Conservation (phyloP, 1,139 yeast species). For the Pichia sp. region DNA sequence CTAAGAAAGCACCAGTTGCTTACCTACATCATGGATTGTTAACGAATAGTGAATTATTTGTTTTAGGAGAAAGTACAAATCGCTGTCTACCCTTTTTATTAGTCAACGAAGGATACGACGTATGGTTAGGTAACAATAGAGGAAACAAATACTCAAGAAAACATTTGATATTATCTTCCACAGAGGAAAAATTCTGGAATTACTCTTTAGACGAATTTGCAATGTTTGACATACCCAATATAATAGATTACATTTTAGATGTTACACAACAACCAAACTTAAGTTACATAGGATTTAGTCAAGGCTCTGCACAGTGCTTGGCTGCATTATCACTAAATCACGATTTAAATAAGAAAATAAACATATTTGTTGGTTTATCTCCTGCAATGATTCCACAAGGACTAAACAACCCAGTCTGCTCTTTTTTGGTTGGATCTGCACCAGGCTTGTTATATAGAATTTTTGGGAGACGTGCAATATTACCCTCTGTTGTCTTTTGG, state of each 20-base stretch:
- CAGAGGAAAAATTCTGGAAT: slow-evolving; percentile 67
- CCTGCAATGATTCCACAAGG: slow-evolving; percentile 97
- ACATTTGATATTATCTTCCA: slow-evolving; percentile 34
- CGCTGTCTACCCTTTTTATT: slow-evolving; percentile 73
- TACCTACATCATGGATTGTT: slow-evolving; percentile 89
- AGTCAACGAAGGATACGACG: slow-evolving; percentile 82
- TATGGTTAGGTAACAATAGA: slow-evolving; percentile 90
- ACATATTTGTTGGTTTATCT: slow-evolving; percentile 59
- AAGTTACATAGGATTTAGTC: slow-evolving; percentile 82
- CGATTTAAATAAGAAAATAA: slow-evolving; percentile 64
- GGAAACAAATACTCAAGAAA: slow-evolving; percentile 78
- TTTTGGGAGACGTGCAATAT: slow-evolving; percentile 70
- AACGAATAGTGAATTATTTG: slow-evolving; percentile 85
- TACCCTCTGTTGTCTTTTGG: slow-evolving; percentile 85
- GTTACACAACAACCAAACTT: slow-evolving; percentile 43
- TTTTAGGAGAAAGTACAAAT: slow-evolving; percentile 60
- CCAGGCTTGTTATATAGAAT: slow-evolving; percentile 73
- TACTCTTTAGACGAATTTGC: slow-evolving; percentile 87
- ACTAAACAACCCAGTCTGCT: slow-evolving; percentile 70
- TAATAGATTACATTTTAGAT: slow-evolving; percentile 59
- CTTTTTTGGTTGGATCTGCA: slow-evolving; percentile 72
- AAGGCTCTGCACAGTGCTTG: slow-evolving; percentile 91
- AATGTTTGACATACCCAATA: slow-evolving; percentile 75
- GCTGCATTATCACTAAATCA: slow-evolving; percentile 76
- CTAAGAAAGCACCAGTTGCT: slow-evolving; percentile 44